A percentile compares a stretch with the other conserved stretches of the same genome.
phyloP scores from a whole-genome alignment of 805 yeast species.

The Brettanomyces sp. region DNA sequence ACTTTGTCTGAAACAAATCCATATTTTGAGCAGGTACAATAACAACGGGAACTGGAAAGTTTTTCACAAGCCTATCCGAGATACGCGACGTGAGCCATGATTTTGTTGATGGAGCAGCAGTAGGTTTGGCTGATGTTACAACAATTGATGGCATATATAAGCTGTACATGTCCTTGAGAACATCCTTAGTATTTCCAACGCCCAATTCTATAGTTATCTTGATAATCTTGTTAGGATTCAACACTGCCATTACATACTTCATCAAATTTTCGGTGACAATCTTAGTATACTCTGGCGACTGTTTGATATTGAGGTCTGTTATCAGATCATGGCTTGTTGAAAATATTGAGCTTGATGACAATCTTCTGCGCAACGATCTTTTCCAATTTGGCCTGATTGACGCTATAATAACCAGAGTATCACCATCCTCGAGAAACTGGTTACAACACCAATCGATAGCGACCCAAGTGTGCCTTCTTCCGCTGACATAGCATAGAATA shows the following conservation, averaged over 20 bases:
- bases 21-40: constrained; percentile 55
- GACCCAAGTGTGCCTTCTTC: constrained; percentile 75
- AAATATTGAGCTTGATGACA: constrained; percentile 9
- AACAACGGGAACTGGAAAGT: constrained; percentile 57
- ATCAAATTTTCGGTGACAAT: constrained; percentile 38
- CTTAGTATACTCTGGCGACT: constrained; percentile 38
- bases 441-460: constrained; percentile 63
- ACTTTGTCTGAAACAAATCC: constrained; percentile 38
- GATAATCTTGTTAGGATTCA: constrained; percentile 36
- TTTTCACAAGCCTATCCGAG: constrained; percentile 55
- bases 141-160: constrained; percentile 55
- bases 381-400: constrained; percentile 29
- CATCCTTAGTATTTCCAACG: constrained; percentile 46
- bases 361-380: constrained; percentile 14
- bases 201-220: constrained; percentile 53
- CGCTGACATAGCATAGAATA: constrained; percentile 57
- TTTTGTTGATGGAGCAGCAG: constrained; percentile 38
- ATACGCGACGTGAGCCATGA: constrained; percentile 56
- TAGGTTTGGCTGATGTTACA: constrained; percentile 45
- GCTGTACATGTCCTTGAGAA: constrained; percentile 49
- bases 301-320: constrained; percentile 28
- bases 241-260: constrained; percentile 40
- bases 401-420: constrained; percentile 54
- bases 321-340: constrained; percentile 5
- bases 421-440: constrained; percentile 51